Percentiles rank a stretch among this genome's conserved stretches.
These are phyloP conservation scores for Myriangium duriaei DNA, from an alignment of 2,329 filamentous ascomycete species.

Conservation along the genomic window DNA sequence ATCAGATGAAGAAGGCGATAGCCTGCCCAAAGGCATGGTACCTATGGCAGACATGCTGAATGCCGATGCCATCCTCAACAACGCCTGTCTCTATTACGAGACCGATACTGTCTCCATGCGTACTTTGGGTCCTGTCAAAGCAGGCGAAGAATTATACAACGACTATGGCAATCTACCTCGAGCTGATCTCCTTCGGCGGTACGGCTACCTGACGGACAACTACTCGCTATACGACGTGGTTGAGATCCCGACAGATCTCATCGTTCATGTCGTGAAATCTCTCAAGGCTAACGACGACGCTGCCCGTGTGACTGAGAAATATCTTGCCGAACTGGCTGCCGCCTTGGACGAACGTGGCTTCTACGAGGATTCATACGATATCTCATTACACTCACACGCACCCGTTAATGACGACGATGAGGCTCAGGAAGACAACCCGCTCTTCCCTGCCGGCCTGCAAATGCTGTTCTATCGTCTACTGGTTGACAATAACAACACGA, in stretches of 20 bases:
- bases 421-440: slow-evolving; percentile 8
- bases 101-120: slow-evolving; percentile 54
- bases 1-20: slow-evolving; percentile 36
- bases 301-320: slow-evolving; percentile 26
- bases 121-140: slow-evolving; percentile 52
- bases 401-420: slow-evolving; percentile 6
- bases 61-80: slow-evolving; percentile 70
- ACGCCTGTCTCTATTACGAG: slow-evolving; percentile 54
- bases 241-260: slow-evolving; percentile 54
- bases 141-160: slow-evolving; percentile 70
- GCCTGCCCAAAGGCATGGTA: slow-evolving; percentile 65
- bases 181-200: slow-evolving; percentile 68
- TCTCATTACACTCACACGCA: slow-evolving; percentile 14
- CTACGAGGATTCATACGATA: slow-evolving; percentile 6
- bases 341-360: slow-evolving; percentile 14
- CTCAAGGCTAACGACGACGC: not conserved
- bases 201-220: slow-evolving; percentile 73
- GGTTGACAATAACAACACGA: not conserved
- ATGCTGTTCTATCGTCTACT: slow-evolving; percentile 6
- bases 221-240: slow-evolving; percentile 73
- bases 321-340: slow-evolving; percentile 21
- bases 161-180: slow-evolving; percentile 80
- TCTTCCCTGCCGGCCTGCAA: slow-evolving; percentile 6
- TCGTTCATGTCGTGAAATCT: slow-evolving; percentile 35
- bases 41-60: slow-evolving; percentile 85